Conservation (phyloP, 2,329 filamentous ascomycete species). For the Fusarium sp. region DNA sequence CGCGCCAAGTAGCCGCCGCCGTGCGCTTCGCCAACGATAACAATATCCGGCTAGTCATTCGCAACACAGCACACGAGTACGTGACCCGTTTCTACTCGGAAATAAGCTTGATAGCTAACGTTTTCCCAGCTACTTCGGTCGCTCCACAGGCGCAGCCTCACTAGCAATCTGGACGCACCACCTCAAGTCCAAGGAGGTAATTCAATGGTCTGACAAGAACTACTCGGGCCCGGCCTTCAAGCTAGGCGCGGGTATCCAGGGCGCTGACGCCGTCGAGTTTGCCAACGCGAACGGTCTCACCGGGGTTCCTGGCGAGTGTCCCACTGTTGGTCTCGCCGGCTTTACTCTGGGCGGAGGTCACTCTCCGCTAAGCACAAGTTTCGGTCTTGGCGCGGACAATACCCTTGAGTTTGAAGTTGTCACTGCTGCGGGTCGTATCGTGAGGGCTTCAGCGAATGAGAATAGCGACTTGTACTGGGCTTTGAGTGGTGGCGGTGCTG, state of each 20-base stretch:
- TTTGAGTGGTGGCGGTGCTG: slow-evolving; percentile 67
- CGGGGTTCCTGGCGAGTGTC: slow-evolving; percentile 66
- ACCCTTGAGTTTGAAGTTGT: slow-evolving; percentile 67
- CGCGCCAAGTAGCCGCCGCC: slow-evolving; percentile 49
- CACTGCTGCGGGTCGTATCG: slow-evolving; percentile 59
- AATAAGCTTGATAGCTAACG: background rate
- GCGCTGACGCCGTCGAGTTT: slow-evolving; percentile 58
- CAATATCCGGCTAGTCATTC: slow-evolving; percentile 63
- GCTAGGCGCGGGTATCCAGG: slow-evolving; percentile 66
- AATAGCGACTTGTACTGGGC: slow-evolving; percentile 74
- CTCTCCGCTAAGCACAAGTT: slow-evolving; percentile 61
- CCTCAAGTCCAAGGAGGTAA: slow-evolving; percentile 54
- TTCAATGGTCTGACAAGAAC: slow-evolving; percentile 51
- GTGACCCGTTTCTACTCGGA: background rate
- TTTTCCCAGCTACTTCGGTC: slow-evolving; percentile 53
- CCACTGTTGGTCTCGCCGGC: slow-evolving; percentile 67
- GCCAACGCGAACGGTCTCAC: slow-evolving; percentile 60
- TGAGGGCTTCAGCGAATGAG: slow-evolving; percentile 58
- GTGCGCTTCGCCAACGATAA: slow-evolving; percentile 47
- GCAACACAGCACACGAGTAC: slow-evolving; percentile 65
- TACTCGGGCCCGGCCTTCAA: slow-evolving; percentile 65
- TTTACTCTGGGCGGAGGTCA: slow-evolving; percentile 69
- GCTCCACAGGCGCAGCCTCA: slow-evolving; percentile 64
- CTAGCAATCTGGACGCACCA: slow-evolving; percentile 56
- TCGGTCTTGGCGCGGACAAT: slow-evolving; percentile 70